These are phyloP conservation scores for Calocera viscosa DNA, from an alignment of 768 basidiomycete species.

Conservation along the genomic window DNA sequence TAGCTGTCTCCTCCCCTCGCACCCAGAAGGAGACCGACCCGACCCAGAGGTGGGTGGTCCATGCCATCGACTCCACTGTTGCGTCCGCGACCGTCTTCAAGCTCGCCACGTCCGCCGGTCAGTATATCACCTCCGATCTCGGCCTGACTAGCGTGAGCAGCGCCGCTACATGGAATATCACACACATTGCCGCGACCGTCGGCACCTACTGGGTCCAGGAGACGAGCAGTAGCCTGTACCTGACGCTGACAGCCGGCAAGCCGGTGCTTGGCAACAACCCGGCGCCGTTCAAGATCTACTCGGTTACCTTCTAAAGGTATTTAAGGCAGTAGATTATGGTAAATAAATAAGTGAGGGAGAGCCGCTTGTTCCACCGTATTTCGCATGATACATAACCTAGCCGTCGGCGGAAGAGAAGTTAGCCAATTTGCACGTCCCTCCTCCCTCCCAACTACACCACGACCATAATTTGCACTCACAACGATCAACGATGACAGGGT, in stretches of 20 bases:
- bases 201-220: slow-evolving; percentile 4
- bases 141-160: not conserved
- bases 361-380: too few relatives aligned
- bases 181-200: not conserved
- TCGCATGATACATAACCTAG: too few relatives aligned
- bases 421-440: too few relatives aligned
- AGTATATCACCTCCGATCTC: not conserved
- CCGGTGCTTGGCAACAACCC: slow-evolving; percentile 2
- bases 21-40: slow-evolving; percentile 1
- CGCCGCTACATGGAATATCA: not conserved
- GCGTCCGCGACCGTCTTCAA: not conserved
- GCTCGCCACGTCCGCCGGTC: not conserved
- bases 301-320: not conserved
- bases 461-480: too few relatives aligned
- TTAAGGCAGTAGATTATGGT: too few relatives aligned
- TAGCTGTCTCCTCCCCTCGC: not conserved
- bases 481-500: too few relatives aligned
- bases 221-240: not conserved
- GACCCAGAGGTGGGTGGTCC: not conserved
- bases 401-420: too few relatives aligned
- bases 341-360: too few relatives aligned
- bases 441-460: too few relatives aligned
- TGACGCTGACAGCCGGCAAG: not conserved
- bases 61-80: not conserved
- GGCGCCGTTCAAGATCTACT: slow-evolving; percentile 2